These are phyloP conservation scores for Trematosphaeria pertusa DNA, from an alignment of 2,329 filamentous ascomycete genomes.

Conservation along the genomic window DNA sequence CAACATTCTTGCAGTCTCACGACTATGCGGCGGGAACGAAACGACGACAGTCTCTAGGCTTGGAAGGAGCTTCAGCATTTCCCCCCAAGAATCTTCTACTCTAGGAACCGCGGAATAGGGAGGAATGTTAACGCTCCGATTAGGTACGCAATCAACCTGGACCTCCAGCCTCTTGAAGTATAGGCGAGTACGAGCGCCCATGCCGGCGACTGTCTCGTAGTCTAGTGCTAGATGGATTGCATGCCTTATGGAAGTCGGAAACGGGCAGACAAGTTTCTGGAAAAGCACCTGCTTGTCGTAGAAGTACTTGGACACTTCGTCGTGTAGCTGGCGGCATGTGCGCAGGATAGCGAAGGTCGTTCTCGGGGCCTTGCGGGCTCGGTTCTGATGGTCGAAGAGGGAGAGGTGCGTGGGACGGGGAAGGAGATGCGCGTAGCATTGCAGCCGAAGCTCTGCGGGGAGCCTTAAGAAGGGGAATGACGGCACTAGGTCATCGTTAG, in stretches of 20 bases:
- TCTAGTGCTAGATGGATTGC: constrained; percentile 5
- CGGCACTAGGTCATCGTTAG: constrained; percentile 20
- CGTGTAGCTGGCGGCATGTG: constrained; percentile 21
- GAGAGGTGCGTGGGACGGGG: constrained; percentile 21
- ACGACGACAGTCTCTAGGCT: neutral
- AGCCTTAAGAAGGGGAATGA: constrained; percentile 31
- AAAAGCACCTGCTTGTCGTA: constrained; percentile 22
- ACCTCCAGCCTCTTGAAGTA: constrained; percentile 23
- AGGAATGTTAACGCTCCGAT: too few species aligned
- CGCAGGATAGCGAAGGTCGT: constrained; percentile 24
- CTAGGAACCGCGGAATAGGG: too few species aligned
- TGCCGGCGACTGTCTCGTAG: constrained; percentile 13
- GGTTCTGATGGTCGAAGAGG: constrained; percentile 1
- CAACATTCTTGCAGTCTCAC: neutral
- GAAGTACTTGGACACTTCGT: constrained; percentile 23
- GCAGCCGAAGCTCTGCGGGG: constrained; percentile 32
- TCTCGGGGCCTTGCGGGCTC: constrained; percentile 6
- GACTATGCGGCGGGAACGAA: neutral
- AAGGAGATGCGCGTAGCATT: constrained; percentile 24
- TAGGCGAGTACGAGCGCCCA: constrained; percentile 10
- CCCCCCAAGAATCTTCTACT: neutral
- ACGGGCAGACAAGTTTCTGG: constrained; percentile 13
- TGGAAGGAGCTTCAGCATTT: constrained; percentile 1
- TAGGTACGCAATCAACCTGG: constrained; percentile 12
- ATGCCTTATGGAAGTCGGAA: constrained; percentile 1